phyloP scores from a whole-genome alignment of 1,284 basidiomycete genomes.

The Ganoderma leucocontextum region DNA sequence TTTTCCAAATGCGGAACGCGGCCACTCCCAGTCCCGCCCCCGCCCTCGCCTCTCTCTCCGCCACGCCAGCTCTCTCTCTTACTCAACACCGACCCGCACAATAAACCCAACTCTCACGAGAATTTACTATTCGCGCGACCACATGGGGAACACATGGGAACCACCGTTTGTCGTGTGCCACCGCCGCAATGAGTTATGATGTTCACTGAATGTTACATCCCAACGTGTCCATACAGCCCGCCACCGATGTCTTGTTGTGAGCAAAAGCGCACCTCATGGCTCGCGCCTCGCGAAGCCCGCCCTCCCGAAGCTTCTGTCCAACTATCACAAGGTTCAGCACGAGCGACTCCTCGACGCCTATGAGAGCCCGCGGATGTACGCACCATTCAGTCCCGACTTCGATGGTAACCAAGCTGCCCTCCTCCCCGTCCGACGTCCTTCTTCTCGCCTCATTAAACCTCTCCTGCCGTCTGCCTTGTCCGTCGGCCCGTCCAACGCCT shows the following conservation, averaged over 20 bases:
- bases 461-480: background rate
- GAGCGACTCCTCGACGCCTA: background rate
- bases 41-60: background rate
- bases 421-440: background rate
- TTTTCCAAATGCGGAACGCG: constrained; percentile 17
- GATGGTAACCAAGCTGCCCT: constrained; percentile 7
- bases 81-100: background rate
- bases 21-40: constrained; percentile 7
- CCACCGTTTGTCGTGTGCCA: background rate
- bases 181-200: background rate
- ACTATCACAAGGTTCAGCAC: background rate
- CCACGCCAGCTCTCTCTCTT: background rate
- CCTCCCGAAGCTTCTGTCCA: background rate
- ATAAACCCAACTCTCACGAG: background rate
- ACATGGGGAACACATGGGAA: background rate
- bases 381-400: background rate
- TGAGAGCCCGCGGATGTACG: constrained; percentile 9
- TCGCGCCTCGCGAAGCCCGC: background rate
- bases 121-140: background rate
- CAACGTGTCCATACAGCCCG: background rate
- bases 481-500: constrained; percentile 14
- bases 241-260: background rate
- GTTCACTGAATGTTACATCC: background rate
- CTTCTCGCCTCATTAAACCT: constrained; percentile 5
- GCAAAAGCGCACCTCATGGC: constrained; percentile 4